Evolutionary conservation across 345 rosid species (phyloP).

Genomic region (Eucalyptus rudis): DNA sequence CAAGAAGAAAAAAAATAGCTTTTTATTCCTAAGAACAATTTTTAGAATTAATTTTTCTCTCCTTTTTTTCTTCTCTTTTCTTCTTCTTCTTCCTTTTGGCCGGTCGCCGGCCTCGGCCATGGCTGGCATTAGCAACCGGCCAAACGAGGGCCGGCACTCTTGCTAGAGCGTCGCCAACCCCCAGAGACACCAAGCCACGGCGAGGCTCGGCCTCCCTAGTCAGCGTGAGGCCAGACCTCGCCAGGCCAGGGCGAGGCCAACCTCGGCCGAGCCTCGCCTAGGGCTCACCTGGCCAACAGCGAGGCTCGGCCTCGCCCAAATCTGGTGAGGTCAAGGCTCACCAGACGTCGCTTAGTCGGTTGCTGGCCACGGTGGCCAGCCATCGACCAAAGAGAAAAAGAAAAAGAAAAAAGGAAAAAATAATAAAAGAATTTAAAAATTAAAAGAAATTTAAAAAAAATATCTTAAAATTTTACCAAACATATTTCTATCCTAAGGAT

Average conservation of each 20-base stretch:
- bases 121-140: rapidly evolving
- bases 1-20: rapidly evolving
- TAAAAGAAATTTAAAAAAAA: too few relatives aligned
- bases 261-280: rapidly evolving
- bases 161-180: rapidly evolving
- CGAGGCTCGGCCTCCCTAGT: too few relatives aligned
- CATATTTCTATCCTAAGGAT: too few relatives aligned
- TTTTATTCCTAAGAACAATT: rapidly evolving
- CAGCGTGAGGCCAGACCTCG: rapidly evolving
- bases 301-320: rapidly evolving
- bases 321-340: rapidly evolving
- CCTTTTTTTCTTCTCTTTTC: too few relatives aligned
- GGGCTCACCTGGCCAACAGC: too few relatives aligned
- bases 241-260: rapidly evolving
- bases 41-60: too few relatives aligned
- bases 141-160: rapidly evolving
- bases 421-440: too few relatives aligned
- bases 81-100: too few relatives aligned
- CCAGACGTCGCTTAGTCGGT: rapidly evolving
- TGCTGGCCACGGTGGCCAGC: rapidly evolving
- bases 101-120: rapidly evolving
- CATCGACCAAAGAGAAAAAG: rapidly evolving
- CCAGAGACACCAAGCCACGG: rapidly evolving
- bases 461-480: too few relatives aligned
- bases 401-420: too few relatives aligned